phyloP scores from a whole-genome alignment of 495 filamentous ascomycete species.

The Apiosordaria backusii region DNA sequence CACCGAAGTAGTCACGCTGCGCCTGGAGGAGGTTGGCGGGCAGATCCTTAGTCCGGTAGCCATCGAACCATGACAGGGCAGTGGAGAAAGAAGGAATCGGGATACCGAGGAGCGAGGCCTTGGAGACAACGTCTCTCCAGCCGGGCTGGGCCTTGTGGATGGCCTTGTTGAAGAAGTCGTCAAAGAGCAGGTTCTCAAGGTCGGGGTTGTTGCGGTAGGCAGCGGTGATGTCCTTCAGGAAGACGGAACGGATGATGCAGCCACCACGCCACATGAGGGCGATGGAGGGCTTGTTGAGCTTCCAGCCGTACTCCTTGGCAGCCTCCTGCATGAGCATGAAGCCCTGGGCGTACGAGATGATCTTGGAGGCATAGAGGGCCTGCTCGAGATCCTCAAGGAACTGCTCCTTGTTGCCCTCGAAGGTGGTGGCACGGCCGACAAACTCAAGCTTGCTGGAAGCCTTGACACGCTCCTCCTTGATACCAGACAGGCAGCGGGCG shows the following conservation, averaged over 20 bases:
- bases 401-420: conserved; percentile 83
- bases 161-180: conserved; percentile 98
- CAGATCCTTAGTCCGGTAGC: conserved; percentile 90
- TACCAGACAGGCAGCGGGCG: conserved; percentile 84
- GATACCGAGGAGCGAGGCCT: conserved; percentile 88
- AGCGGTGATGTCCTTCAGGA: conserved; percentile 98
- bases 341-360: conserved; percentile 98
- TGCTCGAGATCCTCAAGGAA: conserved; percentile 97
- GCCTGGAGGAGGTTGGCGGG: conserved; percentile 98
- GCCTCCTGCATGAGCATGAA: conserved; percentile 99
- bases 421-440: conserved; percentile 69
- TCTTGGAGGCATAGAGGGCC: conserved; percentile 98
- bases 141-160: conserved; percentile 94
- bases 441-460: conserved; percentile 72
- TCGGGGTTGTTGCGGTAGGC: conserved; percentile 94
- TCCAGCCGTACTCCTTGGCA: conserved; percentile 93
- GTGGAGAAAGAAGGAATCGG: conserved; percentile 94
- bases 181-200: conserved; percentile 95
- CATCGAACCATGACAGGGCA: conserved; percentile 95
- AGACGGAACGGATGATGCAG: conserved; percentile 99
- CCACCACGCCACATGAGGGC: conserved; percentile 99
- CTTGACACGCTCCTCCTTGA: conserved; percentile 89
- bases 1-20: conserved; percentile 98
- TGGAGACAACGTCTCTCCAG: conserved; percentile 92
- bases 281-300: conserved; percentile 99